Percentiles rank a stretch among this genome's conserved stretches.
phyloP scores from a whole-genome alignment of 495 filamentous ascomycete species.

The Hypoxylon fragiforme region DNA sequence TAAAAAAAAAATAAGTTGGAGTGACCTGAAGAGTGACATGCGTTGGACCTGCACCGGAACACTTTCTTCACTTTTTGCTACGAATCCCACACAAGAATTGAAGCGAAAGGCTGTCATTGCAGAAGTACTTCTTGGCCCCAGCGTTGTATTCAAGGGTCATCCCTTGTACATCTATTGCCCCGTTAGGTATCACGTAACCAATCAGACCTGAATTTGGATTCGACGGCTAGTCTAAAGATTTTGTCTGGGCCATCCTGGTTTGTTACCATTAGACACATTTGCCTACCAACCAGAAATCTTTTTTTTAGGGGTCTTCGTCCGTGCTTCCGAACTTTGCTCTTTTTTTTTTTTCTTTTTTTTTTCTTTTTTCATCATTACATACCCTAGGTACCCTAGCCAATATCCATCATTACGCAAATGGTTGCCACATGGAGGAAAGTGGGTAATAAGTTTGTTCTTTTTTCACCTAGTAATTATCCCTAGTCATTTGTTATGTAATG shows the following conservation, averaged over 20 bases:
- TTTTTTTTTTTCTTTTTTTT: no score
- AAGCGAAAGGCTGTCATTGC: slow-evolving; percentile 8
- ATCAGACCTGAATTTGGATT: slow-evolving; percentile 11
- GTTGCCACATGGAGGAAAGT: slow-evolving; percentile 20
- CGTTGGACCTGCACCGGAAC: slow-evolving; percentile 16
- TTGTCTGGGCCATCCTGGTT: slow-evolving; percentile 4
- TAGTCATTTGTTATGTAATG: no score
- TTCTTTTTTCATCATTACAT: slow-evolving; percentile 1
- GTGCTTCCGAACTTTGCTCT: slow-evolving; percentile 13
- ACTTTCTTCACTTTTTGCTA: slow-evolving; percentile 25
- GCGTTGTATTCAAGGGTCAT: slow-evolving; percentile 20
- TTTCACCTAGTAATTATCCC: no score
- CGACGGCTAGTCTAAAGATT: slow-evolving; percentile 21
- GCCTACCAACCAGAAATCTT: slow-evolving; percentile 8
- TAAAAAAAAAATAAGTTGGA: slow-evolving; percentile 19
- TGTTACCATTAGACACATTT: slow-evolving; percentile 12
- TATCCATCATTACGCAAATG: slow-evolving; percentile 31
- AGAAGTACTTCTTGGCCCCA: slow-evolving; percentile 22
- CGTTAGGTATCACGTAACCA: slow-evolving; percentile 24
- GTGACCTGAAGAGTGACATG: slow-evolving; percentile 24
- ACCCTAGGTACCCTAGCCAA: no score
- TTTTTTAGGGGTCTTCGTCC: slow-evolving; percentile 26
- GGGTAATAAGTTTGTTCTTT: no score
- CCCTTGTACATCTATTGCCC: slow-evolving; percentile 31
- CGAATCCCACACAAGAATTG: slow-evolving; percentile 31